phyloP scores from a whole-genome alignment of 2,329 filamentous ascomycete genomes.

The Xylariaceae sp. region DNA sequence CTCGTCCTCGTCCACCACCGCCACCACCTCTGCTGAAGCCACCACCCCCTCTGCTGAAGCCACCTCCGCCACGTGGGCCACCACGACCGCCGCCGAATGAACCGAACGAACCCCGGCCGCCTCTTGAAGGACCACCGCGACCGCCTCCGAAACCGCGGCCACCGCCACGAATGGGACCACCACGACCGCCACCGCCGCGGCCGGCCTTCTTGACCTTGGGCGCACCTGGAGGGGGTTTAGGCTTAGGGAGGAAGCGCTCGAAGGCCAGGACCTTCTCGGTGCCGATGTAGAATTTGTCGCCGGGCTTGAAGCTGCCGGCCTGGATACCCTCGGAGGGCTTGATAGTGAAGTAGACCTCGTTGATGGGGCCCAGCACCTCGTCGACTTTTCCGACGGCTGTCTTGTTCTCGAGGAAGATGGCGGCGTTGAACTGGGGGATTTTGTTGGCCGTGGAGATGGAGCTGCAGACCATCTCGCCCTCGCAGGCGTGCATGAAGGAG shows the following conservation, averaged over 20 bases:
- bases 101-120: conserved; percentile 3
- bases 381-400: conserved; percentile 93
- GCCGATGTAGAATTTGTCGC: conserved; percentile 96
- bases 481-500: conserved; percentile 86
- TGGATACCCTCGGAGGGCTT: conserved; percentile 97
- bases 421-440: conserved; percentile 98
- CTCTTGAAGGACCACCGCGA: conserved; percentile 41
- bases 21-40: conserved; percentile 24
- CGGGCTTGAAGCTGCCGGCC: conserved; percentile 87
- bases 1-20: conserved; percentile 26
- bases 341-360: conserved; percentile 97
- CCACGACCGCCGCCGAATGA: conserved; percentile 33
- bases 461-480: conserved; percentile 97
- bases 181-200: conserved; percentile 54
- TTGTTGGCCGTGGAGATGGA: conserved; percentile 76
- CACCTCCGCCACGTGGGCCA: conserved; percentile 31
- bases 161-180: conserved; percentile 36
- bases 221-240: conserved; percentile 69
- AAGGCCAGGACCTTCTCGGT: conserved; percentile 91
- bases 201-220: conserved; percentile 63
- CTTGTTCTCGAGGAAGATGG: conserved; percentile 99
- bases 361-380: conserved; percentile 95
- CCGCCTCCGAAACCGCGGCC: conserved; percentile 50
- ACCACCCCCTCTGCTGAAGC: conserved; percentile 19
- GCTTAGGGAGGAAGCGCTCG: conserved; percentile 95